Percentiles rank a stretch among this genome's conserved stretches.
phyloP scores from a whole-genome alignment of 139 green algal genomes.

The Pseudopediastrum boryanum region DNA sequence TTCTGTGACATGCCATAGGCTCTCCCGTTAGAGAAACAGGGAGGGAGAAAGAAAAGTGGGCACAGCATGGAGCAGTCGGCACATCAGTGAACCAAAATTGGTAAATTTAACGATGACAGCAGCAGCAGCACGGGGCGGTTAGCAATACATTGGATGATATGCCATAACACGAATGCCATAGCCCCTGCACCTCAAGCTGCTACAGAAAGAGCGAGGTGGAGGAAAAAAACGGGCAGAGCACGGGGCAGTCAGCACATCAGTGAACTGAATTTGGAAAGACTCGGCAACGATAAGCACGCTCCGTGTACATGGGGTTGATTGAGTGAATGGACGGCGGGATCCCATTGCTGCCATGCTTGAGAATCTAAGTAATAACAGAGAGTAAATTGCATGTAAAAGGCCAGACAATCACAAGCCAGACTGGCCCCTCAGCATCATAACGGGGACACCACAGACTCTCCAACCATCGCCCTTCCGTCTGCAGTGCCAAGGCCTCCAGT shows the following conservation, averaged over 20 bases:
- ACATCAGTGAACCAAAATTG: too few species aligned
- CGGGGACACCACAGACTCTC: too few species aligned
- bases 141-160: not conserved
- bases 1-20: not conserved
- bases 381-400: not conserved
- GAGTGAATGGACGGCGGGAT: not conserved
- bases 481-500: too few species aligned
- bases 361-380: not conserved
- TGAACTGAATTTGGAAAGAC: too few species aligned
- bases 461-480: too few species aligned
- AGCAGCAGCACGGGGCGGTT: not conserved
- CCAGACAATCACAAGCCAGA: not conserved
- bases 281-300: too few species aligned
- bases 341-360: not conserved
- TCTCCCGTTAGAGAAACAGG: not conserved
- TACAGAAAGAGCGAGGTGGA: not conserved
- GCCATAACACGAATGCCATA: too few species aligned
- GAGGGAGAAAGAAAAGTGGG: not conserved
- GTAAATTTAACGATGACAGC: slow-evolving; percentile 4
- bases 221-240: not conserved
- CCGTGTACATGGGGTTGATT: not conserved
- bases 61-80: not conserved
- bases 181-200: not conserved
- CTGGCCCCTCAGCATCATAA: too few species aligned
- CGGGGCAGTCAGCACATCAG: not conserved